Evolutionary conservation across 192 early-diverging fungal species (phyloP), one percentile per base, ranked within the genome.

Genomic region (Podila minutissima): DNA sequence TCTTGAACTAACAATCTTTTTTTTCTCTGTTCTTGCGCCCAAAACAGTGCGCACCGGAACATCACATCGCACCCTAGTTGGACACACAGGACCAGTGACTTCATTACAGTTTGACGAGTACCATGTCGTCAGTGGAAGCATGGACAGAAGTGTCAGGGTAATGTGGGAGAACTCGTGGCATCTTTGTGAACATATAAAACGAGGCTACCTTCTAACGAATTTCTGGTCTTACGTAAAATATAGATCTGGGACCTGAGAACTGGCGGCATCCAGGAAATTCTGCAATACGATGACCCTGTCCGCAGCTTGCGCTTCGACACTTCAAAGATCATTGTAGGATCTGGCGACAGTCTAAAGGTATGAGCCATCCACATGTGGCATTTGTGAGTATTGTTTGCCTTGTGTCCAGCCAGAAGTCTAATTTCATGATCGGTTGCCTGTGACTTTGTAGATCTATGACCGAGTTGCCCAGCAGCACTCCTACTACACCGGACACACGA

Each of bases 191-290:
- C 41, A 17, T 4, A 13, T 12, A n/a, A 8, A 46, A 48, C 1
- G 12, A 62, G 9, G 5, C 12, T 29, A 17, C 24, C 41, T 22
- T 28, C 17, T 7, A 24, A n/a, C 2, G 37, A 41, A n/a, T 11
- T 7, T 13, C 15, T 72, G 2, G n/a, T 59, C 4, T 31, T 24
- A 37, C 58, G 51, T 37, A 46, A 46, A 46, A 15, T 2, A 24
- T 72, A 91, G 82, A 84, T 94, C 33, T 95, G 94, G 94, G 94
- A 95, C 65, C 59, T 94, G 53, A 85, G 93, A n/a, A 93, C 89
- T 17, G 92, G 92, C 41, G 84, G 84, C 0, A 81, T 89, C 3
- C 83, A 91, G 55, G 92, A 93, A 59, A 87, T 82, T 48, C 62
- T 91, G 9, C 69, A 74, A 11, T 91, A 89, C 74, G 86, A 87